Evolutionary conservation across 805 yeast species (phyloP), one percentile per base, ranked within the genome.

Genomic region (Teunomyces barrocoloradensis): DNA sequence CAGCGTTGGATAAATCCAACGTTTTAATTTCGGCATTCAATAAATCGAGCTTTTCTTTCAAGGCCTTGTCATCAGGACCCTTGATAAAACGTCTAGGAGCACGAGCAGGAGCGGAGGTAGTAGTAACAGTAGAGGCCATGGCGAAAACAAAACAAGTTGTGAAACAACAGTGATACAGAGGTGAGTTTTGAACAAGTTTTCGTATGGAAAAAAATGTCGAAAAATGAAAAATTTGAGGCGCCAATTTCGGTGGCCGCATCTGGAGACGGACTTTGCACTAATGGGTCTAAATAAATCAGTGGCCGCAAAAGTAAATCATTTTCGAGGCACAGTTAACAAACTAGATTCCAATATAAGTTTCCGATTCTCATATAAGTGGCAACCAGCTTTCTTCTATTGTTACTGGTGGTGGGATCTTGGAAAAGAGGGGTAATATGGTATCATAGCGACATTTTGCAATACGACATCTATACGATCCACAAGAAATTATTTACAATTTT

Each of bases 11-110:
- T 38, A 68, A 63, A 61, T 84, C 88, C 64, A 84, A 73, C 61
- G 78, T 78, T 59, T 82, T 81, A 65, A 87, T 78, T 63, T 85
- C 84, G 34, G 75, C 75, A 51, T 80, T 79, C 55, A 85, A 66
- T 50, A 71, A 72, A 32, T 74, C 78, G 52, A 85, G 61, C 54
- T 78, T 75, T 51, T 75, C 78, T 63, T 86, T 87, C 68, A 84
- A 76, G 46, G 74, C 82, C 50, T 77, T 70, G 58, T 76, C 80
- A 66, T 87, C 94, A 42, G 95, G 95, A 61, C 85, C 82, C 67
- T 86, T 86, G 68, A 85, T 78, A 65, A 75, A 81, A 51, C 75
- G 77, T 68, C 80, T 77, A 5, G 47, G 47, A 25, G 53, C 38
- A 23, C 50, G 29, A 35, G 35, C 23, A 29, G 25, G 11, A 43